Evolutionary conservation across 768 basidiomycete genomes (phyloP).

Genomic region (Termitomyces eurrhizus): DNA sequence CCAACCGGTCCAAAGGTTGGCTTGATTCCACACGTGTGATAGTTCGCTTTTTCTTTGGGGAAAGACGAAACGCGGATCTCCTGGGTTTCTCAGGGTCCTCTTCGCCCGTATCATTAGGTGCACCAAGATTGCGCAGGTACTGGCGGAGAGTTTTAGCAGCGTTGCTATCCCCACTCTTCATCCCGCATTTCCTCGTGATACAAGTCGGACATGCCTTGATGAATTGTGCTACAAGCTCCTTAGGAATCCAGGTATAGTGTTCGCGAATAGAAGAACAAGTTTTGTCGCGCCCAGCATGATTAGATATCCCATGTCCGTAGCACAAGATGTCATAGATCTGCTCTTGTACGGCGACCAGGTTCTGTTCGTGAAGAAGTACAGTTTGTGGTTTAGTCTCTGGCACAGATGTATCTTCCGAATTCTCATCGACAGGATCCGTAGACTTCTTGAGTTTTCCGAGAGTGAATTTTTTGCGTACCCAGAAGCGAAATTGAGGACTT

Average conservation of each 20-base stretch:
- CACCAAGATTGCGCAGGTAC: constrained; percentile 9
- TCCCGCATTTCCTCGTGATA: constrained; percentile 40
- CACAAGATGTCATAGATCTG: constrained; percentile 77
- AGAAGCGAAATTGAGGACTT: constrained; percentile 74
- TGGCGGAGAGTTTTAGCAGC: constrained; percentile 14
- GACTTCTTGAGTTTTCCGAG: constrained; percentile 33
- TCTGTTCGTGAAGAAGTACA: constrained; percentile 68
- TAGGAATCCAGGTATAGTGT: constrained; percentile 81
- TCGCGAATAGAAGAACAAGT: constrained; percentile 63
- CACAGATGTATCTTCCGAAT: neutral
- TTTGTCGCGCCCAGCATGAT: constrained; percentile 79
- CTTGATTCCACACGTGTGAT: neutral
- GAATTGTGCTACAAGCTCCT: constrained; percentile 76
- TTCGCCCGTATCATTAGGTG: neutral
- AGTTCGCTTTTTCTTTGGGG: neutral
- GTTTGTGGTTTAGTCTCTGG: constrained; percentile 11
- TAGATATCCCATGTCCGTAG: constrained; percentile 60
- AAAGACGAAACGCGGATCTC: neutral
- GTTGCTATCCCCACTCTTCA: constrained; percentile 14
- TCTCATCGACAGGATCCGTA: constrained; percentile 10
- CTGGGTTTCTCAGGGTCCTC: neutral
- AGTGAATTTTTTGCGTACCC: constrained; percentile 81
- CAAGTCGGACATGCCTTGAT: constrained; percentile 81
- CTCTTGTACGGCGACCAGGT: constrained; percentile 73
- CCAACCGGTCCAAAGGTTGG: constrained; percentile 6